Evolutionary conservation across 2,329 filamentous ascomycete genomes (phyloP).

Genomic region (Beauveria australis): DNA sequence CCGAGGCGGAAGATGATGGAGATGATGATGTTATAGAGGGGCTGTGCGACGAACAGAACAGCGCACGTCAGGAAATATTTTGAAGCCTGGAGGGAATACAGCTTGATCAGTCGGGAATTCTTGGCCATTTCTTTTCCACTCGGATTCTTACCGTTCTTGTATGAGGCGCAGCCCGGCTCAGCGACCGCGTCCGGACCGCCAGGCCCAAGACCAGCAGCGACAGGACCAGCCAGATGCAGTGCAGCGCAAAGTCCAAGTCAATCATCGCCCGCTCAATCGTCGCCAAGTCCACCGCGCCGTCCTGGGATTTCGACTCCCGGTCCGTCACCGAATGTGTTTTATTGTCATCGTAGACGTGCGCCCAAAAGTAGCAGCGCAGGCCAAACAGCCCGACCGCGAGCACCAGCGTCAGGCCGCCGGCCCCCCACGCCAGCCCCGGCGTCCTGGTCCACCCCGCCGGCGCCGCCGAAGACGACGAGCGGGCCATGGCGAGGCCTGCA

Average conservation of each 20-base stretch:
- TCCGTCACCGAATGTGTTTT: neutral
- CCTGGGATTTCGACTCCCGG: neutral
- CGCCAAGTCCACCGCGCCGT: neutral
- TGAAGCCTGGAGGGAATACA: neutral
- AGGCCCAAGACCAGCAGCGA: neutral
- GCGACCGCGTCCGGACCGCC: neutral
- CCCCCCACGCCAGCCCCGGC: neutral
- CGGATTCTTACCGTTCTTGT: neutral
- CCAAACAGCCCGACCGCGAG: neutral
- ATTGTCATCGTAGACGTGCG: neutral
- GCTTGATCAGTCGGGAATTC: neutral
- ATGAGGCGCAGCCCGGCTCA: neutral
- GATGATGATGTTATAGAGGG: slow-evolving; percentile 4
- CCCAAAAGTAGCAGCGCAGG: slow-evolving; percentile 6
- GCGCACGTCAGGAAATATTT: neutral
- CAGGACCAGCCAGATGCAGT: slow-evolving; percentile 6
- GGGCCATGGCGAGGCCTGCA: slow-evolving; percentile 2
- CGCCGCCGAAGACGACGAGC: neutral
- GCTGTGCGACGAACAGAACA: neutral
- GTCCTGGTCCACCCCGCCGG: neutral
- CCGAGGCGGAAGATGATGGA: neutral
- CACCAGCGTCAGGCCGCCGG: neutral
- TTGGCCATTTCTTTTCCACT: neutral
- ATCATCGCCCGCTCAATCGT: neutral
- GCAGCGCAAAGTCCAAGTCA: slow-evolving; percentile 3